phyloP scores from a whole-genome alignment of 345 rosid species.

The Eucalyptus erythrocorys region DNA sequence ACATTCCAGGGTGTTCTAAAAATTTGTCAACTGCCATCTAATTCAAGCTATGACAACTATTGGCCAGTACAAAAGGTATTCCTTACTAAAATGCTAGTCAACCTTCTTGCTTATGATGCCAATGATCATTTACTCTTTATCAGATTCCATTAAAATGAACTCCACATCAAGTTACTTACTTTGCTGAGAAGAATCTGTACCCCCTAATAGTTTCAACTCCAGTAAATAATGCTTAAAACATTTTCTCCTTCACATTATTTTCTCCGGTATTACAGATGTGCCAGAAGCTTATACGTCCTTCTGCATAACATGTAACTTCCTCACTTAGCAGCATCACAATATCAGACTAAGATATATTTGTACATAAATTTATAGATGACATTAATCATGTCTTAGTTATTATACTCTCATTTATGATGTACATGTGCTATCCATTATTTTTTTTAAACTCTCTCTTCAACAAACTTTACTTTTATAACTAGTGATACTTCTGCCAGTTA shows the following conservation, averaged over 20 bases:
- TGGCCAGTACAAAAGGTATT: conserved; percentile 91
- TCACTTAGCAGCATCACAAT: too few species aligned
- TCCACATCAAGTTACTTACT: conserved; percentile 97
- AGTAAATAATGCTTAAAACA: conserved; percentile 26
- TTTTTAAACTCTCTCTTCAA: too few species aligned
- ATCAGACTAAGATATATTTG: too few species aligned
- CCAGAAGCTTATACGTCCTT: background rate
- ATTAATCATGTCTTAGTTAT: too few species aligned
- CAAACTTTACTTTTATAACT: too few species aligned
- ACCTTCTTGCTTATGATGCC: background rate
- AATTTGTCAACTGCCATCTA: too few species aligned
- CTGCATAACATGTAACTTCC: background rate
- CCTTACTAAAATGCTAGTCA: background rate
- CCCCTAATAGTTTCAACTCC: conserved; percentile 83
- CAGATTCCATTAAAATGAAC: conserved; percentile 89
- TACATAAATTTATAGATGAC: too few species aligned
- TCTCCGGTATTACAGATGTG: background rate
- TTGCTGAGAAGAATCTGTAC: conserved; percentile 77
- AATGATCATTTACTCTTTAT: background rate
- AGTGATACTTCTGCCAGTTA: too few species aligned
- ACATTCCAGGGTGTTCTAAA: too few species aligned
- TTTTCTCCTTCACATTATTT: background rate
- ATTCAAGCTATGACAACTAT: too few species aligned
- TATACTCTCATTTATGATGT: too few species aligned
- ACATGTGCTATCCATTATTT: too few species aligned